Conservation (phyloP, 1,284 basidiomycete genomes). For the Exobasidium rhododendri region DNA sequence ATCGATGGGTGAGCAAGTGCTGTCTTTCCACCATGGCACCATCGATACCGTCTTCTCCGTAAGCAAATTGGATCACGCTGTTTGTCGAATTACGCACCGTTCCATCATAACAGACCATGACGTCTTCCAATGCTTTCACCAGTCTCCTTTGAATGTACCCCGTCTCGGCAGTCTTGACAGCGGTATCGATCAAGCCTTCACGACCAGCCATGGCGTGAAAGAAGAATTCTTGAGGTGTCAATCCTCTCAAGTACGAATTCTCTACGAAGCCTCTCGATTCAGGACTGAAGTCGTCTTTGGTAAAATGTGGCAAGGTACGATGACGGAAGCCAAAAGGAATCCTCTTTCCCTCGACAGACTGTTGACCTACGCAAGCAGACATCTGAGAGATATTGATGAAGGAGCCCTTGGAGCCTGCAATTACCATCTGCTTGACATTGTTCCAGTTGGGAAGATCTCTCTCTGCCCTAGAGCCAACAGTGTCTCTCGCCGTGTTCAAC, state of each 20-base stretch:
- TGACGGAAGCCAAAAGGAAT: constrained; percentile 98
- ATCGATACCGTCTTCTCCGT: constrained; percentile 98
- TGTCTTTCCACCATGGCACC: constrained; percentile 96
- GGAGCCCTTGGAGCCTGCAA: constrained; percentile 90
- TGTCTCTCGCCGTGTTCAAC: constrained; percentile 92
- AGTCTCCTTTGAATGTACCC: constrained; percentile 98
- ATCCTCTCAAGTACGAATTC: constrained; percentile 95
- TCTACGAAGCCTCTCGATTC: constrained; percentile 99
- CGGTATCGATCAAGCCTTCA: constrained; percentile 98
- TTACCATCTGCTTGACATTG: constrained; percentile 99
- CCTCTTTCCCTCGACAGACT: constrained; percentile 94
- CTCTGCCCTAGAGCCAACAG: constrained; percentile 90
- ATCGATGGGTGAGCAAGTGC: constrained; percentile 79
- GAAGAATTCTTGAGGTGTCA: constrained; percentile 98
- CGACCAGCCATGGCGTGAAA: constrained; percentile 99
- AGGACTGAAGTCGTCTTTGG: constrained; percentile 97
- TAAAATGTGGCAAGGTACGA: constrained; percentile 92
- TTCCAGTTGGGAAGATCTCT: constrained; percentile 96
- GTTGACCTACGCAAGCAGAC: constrained; percentile 98
- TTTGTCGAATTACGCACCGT: constrained; percentile 85
- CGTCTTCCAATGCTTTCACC: constrained; percentile 96
- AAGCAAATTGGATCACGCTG: constrained; percentile 84
- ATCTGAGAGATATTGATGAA: constrained; percentile 99
- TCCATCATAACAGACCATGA: constrained; percentile 96
- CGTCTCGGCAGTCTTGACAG: constrained; percentile 98